phyloP scores from a whole-genome alignment of 2,329 filamentous ascomycete genomes.

The Onygenales sp. region DNA sequence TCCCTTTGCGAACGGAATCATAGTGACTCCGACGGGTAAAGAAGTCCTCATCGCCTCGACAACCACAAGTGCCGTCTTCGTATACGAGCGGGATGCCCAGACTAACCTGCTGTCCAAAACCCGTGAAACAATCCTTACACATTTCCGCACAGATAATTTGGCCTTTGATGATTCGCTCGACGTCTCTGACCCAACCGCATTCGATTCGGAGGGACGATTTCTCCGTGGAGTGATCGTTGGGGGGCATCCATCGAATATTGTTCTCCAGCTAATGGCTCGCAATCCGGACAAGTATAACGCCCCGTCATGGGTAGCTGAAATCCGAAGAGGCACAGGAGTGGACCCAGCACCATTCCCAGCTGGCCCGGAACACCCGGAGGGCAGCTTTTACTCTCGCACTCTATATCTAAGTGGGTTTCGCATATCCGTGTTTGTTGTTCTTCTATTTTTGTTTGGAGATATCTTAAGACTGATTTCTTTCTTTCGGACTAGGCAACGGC shows the following conservation, averaged over 20 bases:
- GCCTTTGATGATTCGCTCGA: constrained; percentile 11
- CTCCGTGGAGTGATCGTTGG: constrained; percentile 10
- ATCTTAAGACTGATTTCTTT: not conserved
- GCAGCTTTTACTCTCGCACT: constrained; percentile 8
- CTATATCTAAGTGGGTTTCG: constrained; percentile 10
- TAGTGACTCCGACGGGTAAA: constrained; percentile 11
- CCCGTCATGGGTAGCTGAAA: constrained; percentile 12
- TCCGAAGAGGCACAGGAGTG: constrained; percentile 9
- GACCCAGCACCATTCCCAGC: constrained; percentile 12
- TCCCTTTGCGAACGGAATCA: constrained; percentile 11
- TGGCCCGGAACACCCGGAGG: constrained; percentile 4
- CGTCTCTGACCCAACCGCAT: constrained; percentile 9
- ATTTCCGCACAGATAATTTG: constrained; percentile 11
- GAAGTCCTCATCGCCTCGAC: constrained; percentile 11
- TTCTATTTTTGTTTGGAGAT: not conserved
- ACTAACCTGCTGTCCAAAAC: constrained; percentile 9
- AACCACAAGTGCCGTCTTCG: constrained; percentile 4
- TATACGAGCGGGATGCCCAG: constrained; percentile 11
- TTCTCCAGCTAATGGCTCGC: constrained; percentile 8
- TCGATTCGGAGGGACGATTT: constrained; percentile 10
- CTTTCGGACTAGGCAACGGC: constrained; percentile 9
- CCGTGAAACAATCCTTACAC: constrained; percentile 6
- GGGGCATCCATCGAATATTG: constrained; percentile 8
- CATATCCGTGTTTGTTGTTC: not conserved
- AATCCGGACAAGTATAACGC: constrained; percentile 8